Evolutionary conservation across 179 eudicot genomes (phyloP).

Genomic region (Corrigiola litoralis): DNA sequence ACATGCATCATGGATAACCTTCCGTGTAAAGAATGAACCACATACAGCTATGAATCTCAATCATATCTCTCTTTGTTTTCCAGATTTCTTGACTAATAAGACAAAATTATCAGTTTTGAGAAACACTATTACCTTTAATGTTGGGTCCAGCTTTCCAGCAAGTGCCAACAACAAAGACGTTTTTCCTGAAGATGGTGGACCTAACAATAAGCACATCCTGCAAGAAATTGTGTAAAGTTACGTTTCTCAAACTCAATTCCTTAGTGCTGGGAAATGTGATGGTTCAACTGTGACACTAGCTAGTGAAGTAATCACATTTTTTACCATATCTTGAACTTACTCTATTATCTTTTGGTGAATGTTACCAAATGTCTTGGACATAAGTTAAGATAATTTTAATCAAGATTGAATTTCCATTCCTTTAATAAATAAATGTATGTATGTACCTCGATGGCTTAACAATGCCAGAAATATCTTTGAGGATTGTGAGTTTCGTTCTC

Average conservation of each 20-base stretch:
- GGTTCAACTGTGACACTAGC: neutral
- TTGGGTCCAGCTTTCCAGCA: slow-evolving; percentile 39
- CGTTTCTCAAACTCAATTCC: neutral
- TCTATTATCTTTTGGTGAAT: neutral
- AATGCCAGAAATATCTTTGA: slow-evolving; percentile 38
- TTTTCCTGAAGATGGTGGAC: slow-evolving; percentile 47
- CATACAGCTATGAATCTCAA: too few relatives aligned
- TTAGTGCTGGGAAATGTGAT: neutral
- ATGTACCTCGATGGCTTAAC: slow-evolving; percentile 44
- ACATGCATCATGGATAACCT: too few relatives aligned
- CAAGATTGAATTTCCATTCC: neutral
- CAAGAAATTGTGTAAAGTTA: neutral
- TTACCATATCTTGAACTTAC: neutral
- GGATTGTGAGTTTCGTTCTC: slow-evolving; percentile 31
- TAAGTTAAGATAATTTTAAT: too few relatives aligned
- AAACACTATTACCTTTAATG: slow-evolving; percentile 24
- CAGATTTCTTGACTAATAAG: too few relatives aligned
- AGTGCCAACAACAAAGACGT: slow-evolving; percentile 42
- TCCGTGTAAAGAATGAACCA: too few relatives aligned
- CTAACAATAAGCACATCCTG: slow-evolving; percentile 41
- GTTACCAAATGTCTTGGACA: too few relatives aligned
- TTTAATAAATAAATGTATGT: too few relatives aligned
- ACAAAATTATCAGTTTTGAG: neutral
- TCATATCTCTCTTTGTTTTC: too few relatives aligned
- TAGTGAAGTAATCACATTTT: neutral